These are phyloP conservation scores for Plectosphaerella plurivora DNA, from an alignment of 2,329 filamentous ascomycete species.

Conservation along the genomic window DNA sequence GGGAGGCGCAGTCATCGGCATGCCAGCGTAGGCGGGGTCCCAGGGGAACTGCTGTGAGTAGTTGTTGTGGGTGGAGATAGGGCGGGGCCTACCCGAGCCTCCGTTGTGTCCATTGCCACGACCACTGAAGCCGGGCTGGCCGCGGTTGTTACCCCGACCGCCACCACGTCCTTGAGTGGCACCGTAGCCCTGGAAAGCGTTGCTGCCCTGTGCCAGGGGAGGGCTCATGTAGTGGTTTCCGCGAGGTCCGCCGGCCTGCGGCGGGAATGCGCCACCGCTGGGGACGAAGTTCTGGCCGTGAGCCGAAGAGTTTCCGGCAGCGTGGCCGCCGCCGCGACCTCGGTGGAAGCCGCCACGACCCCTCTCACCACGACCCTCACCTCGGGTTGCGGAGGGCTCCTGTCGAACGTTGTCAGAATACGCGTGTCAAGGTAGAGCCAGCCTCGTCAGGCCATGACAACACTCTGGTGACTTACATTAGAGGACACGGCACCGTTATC, in stretches of 20 bases:
- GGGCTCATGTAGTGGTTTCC: conserved; percentile 35
- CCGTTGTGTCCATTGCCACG: conserved; percentile 1
- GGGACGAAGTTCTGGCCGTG: conserved; percentile 29
- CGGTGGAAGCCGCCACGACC: conserved; percentile 40
- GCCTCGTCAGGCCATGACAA: neutral
- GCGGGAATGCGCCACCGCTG: conserved; percentile 25
- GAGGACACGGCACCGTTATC: conserved; percentile 24
- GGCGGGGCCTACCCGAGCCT: conserved; percentile 9
- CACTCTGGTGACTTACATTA: conserved; percentile 29
- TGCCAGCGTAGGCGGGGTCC: neutral
- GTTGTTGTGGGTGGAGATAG: conserved; percentile 1
- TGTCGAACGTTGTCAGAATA: conserved; percentile 9
- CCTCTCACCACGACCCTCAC: conserved; percentile 33
- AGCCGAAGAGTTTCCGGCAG: conserved; percentile 18
- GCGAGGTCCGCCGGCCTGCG: conserved; percentile 20
- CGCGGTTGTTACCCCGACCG: conserved; percentile 8
- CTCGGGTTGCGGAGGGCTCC: conserved; percentile 19
- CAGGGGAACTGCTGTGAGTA: neutral
- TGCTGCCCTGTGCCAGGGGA: conserved; percentile 30
- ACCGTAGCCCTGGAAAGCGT: conserved; percentile 8
- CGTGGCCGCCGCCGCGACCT: conserved; percentile 28
- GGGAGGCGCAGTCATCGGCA: conserved; percentile 24
- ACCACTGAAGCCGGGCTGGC: conserved; percentile 15
- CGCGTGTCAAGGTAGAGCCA: neutral
- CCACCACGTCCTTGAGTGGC: conserved; percentile 9